Evolutionary conservation across 176 grass and related monocot species (phyloP), one percentile per base, ranked within the genome.

Genomic region (Eragrostis nindensis): DNA sequence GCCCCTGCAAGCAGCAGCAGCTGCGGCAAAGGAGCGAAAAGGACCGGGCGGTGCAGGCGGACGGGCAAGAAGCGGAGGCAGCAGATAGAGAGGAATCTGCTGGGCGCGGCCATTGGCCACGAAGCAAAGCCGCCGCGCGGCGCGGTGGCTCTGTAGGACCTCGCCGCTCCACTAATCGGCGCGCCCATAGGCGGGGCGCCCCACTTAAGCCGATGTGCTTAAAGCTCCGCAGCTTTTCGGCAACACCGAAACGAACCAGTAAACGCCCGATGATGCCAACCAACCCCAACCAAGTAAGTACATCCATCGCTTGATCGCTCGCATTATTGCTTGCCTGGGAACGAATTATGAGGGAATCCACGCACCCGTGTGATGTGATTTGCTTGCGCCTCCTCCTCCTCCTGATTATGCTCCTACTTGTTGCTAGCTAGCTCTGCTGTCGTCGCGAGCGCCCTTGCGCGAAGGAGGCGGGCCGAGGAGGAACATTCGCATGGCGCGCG

Each of bases 51-150:
- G 6, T 36, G 32, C 22, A 44, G 11, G 11, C 4, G 7, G 32
- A 7, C 41, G n/a, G 3, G 62, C 70, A 45, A 14, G 6, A 25
- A 42, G 22, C 4, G 27, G 73, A 48, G 19, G 21, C 21, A 75
- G 41, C n/a, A 64, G 84, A 89, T 90, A 93, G 84, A 78, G 87
- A 90, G 76, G 92, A 94, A 94, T 91, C 86, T 86, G n/a, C 41
- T 30, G 54, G 74, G 0, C 13, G 29, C 65, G 46, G 44, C 82
- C 86, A 91, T 89, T 94, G 89, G 83, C 75, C 81, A 70, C 41
- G 73, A 87, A 91, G 76, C 83, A 70, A 89, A 75, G 66, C 81
- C 43, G 21, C 56, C 22, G 56, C 56, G 57, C 57, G 10, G 57
- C 57, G 56, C 57, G 57, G 57, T 39, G 82, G 11, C 24, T 8